A percentile compares a stretch with the other conserved stretches of the same genome.
These are phyloP conservation scores for Funneliformis geosporum DNA, from an alignment of 192 early-diverging fungal species.

Conservation along the genomic window DNA sequence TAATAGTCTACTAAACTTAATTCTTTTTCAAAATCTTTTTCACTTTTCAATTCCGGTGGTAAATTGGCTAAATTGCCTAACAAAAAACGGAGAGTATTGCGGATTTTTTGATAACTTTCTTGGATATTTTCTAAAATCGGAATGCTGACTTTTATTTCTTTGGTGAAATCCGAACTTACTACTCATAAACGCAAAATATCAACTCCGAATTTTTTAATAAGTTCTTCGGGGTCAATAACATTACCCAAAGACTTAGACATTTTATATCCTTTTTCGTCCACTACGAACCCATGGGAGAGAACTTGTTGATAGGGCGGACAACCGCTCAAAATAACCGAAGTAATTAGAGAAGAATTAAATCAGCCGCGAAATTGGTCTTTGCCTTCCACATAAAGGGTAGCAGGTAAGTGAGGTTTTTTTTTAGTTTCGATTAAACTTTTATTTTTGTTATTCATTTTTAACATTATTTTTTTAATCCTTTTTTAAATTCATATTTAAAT, in stretches of 20 bases:
- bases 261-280: conserved; percentile 77
- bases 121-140: conserved; percentile 38
- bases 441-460: too few relatives aligned
- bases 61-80: conserved; percentile 35
- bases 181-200: conserved; percentile 42
- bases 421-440: not conserved
- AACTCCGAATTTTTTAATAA: conserved; percentile 51
- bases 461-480: too few relatives aligned
- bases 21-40: not conserved
- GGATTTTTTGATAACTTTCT: conserved; percentile 41
- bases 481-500: too few relatives aligned
- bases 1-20: conserved; percentile 4
- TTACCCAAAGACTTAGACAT: conserved; percentile 87
- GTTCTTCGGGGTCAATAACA: conserved; percentile 61
- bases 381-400: conserved; percentile 39
- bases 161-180: conserved; percentile 41
- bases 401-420: conserved; percentile 1
- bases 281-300: conserved; percentile 57
- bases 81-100: conserved; percentile 41
- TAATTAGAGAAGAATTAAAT: conserved; percentile 43
- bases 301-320: conserved; percentile 40
- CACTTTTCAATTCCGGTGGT: not conserved
- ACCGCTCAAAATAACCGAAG: conserved; percentile 38
- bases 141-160: conserved; percentile 41
- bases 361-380: conserved; percentile 44